phyloP scores from a whole-genome alignment of 345 rosid genomes.

The Aethionema arabicum region DNA sequence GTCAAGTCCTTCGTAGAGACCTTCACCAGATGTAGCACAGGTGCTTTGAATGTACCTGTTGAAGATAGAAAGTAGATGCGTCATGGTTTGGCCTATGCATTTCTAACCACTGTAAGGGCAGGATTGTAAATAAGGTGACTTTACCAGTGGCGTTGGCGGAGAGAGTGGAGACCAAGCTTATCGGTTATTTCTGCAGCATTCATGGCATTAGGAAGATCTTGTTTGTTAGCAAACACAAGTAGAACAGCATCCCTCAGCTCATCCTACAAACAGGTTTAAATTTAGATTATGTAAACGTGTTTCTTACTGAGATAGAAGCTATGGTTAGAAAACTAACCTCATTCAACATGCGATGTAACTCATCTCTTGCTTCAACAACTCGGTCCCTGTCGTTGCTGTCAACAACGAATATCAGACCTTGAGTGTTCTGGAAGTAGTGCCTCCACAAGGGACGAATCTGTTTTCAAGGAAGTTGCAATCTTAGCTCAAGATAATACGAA shows the following conservation, averaged over 20 bases:
- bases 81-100: slow-evolving; percentile 1
- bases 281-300: neutral
- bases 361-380: slow-evolving; percentile 73
- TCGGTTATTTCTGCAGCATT: slow-evolving; percentile 94
- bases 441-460: slow-evolving; percentile 85
- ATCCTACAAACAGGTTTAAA: slow-evolving; percentile 44
- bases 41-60: slow-evolving; percentile 86
- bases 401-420: slow-evolving; percentile 73
- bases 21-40: slow-evolving; percentile 81
- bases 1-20: slow-evolving; percentile 79
- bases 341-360: slow-evolving; percentile 71
- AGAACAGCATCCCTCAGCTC: slow-evolving; percentile 84
- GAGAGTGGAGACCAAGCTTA: slow-evolving; percentile 92
- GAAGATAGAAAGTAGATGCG: neutral
- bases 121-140: slow-evolving; percentile 6
- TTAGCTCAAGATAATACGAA: neutral
- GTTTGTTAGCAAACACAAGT: slow-evolving; percentile 90
- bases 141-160: slow-evolving; percentile 93
- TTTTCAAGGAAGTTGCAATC: slow-evolving; percentile 15
- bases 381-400: slow-evolving; percentile 82
- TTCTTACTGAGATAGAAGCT: slow-evolving; percentile 17
- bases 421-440: slow-evolving; percentile 83
- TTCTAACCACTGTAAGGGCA: neutral
- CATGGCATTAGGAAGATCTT: slow-evolving; percentile 96
- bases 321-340: slow-evolving; percentile 40